Conservation (phyloP, 225 moss, liverwort and hornwort species). For the Anthoceros angustus region DNA sequence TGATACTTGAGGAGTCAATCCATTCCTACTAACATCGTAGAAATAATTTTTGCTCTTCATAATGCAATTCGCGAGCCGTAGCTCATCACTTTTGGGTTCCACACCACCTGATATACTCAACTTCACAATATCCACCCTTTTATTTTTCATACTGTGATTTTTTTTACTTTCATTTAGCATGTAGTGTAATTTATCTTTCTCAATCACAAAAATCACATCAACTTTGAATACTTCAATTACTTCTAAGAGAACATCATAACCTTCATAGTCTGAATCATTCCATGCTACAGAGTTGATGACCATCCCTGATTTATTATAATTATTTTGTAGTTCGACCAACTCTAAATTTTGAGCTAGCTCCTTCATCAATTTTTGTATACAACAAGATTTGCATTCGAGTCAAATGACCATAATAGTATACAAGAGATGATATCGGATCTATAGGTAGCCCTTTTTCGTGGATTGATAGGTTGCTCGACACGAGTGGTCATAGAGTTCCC, state of each 20-base stretch:
- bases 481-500: not conserved
- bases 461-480: not conserved
- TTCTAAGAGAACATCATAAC: not conserved
- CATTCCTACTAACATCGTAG: not conserved
- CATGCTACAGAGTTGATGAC: not conserved
- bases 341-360: not conserved
- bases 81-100: not conserved
- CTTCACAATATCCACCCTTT: not conserved
- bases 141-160: not conserved
- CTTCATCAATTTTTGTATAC: not conserved
- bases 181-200: not conserved
- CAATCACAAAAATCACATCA: not conserved
- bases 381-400: not conserved
- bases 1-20: not conserved
- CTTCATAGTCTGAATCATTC: not conserved
- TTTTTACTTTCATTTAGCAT: not conserved
- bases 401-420: not conserved
- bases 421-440: not conserved
- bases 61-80: not conserved
- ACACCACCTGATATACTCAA: not conserved
- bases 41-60: not conserved
- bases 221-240: not conserved
- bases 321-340: not conserved
- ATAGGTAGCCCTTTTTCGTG: not conserved
- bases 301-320: not conserved